A percentile compares a stretch with the other conserved stretches of the same genome.
These are phyloP conservation scores for Pseudoperonospora humuli DNA, from an alignment of 352 stramenopile genomes.

Conservation along the genomic window DNA sequence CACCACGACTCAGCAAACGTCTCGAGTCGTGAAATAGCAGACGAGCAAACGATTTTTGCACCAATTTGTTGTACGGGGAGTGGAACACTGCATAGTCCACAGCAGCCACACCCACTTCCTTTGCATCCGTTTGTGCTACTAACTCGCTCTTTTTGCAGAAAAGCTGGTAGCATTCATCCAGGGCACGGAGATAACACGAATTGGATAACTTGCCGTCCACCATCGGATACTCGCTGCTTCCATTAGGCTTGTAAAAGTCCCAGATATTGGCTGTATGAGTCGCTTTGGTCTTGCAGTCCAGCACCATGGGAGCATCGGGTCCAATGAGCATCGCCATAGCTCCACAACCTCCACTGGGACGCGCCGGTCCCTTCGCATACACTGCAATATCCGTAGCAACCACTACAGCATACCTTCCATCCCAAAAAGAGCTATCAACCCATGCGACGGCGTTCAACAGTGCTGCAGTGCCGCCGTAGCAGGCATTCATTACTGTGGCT, in stretches of 20 bases:
- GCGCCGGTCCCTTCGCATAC: slow-evolving; percentile 88
- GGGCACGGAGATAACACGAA: slow-evolving; percentile 91
- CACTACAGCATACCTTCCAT: slow-evolving; percentile 92
- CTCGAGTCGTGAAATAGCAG: slow-evolving; percentile 70
- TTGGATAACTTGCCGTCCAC: slow-evolving; percentile 94
- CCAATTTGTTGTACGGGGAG: slow-evolving; percentile 98
- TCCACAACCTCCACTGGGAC: slow-evolving; percentile 88
- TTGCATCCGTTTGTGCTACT: slow-evolving; percentile 2
- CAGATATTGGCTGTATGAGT: slow-evolving; percentile 92
- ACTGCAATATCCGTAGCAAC: slow-evolving; percentile 95
- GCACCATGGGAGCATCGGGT: slow-evolving; percentile 89
- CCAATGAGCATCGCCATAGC: slow-evolving; percentile 95
- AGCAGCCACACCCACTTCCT: slow-evolving; percentile 31
- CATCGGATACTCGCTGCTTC: slow-evolving; percentile 89
- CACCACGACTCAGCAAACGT: slow-evolving; percentile 15
- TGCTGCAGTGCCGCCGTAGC: slow-evolving; percentile 95
- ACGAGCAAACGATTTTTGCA: slow-evolving; percentile 93
- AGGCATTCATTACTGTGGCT: slow-evolving; percentile 95
- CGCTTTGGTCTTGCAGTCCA: slow-evolving; percentile 84
- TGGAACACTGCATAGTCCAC: slow-evolving; percentile 95
- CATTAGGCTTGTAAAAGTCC: slow-evolving; percentile 98
- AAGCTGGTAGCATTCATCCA: slow-evolving; percentile 92
- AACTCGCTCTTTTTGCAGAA: slow-evolving; percentile 82
- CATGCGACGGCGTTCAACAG: slow-evolving; percentile 96
- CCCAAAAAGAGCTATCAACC: slow-evolving; percentile 92